phyloP scores from a whole-genome alignment of 1,139 yeast species.

The Zygoascus sp. region DNA sequence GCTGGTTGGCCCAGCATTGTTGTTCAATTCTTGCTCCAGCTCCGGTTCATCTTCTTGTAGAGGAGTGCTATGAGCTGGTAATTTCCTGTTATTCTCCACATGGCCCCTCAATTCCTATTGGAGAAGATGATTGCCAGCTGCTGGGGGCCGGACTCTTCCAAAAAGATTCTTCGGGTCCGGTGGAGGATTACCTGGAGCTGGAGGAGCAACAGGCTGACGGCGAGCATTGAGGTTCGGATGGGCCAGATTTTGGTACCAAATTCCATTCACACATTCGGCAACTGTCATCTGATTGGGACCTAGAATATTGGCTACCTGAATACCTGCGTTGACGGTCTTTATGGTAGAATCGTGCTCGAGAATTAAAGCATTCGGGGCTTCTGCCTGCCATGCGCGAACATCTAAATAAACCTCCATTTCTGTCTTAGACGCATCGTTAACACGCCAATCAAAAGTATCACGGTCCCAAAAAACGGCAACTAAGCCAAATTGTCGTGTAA shows the following conservation, averaged over 20 bases:
- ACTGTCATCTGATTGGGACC: constrained; percentile 65
- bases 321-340: constrained; percentile 65
- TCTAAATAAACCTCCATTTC: constrained; percentile 52
- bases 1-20: too few species aligned
- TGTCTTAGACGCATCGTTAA: constrained; percentile 42
- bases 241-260: constrained; percentile 30
- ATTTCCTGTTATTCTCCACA: neutral
- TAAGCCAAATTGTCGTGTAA: constrained; percentile 80
- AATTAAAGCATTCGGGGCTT: constrained; percentile 55
- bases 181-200: too few species aligned
- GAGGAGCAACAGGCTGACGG: too few species aligned
- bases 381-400: constrained; percentile 47
- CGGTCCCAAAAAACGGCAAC: constrained; percentile 87
- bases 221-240: neutral
- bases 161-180: neutral
- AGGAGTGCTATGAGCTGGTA: neutral
- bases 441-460: constrained; percentile 89
- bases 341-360: constrained; percentile 78
- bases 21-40: too few species aligned
- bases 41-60: neutral
- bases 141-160: neutral
- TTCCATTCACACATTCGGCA: constrained; percentile 76
- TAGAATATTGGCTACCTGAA: constrained; percentile 49
- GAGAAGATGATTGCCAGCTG: neutral
- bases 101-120: constrained; percentile 13